Percentiles rank a stretch among this genome's conserved stretches.
These are phyloP conservation scores for Phaffomyces opuntiae DNA, from an alignment of 805 yeast species.

Conservation along the genomic window DNA sequence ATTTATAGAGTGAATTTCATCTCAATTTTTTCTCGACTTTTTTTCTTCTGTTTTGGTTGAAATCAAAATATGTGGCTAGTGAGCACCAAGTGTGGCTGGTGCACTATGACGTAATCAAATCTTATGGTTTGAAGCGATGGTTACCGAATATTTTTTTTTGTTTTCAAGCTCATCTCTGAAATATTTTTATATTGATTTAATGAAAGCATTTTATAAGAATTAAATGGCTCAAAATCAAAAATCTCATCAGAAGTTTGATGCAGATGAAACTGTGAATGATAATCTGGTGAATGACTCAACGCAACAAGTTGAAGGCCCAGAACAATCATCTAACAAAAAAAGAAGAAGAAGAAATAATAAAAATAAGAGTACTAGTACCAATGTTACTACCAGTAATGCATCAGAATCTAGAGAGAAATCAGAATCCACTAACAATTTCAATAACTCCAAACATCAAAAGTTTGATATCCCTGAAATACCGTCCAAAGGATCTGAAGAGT, in stretches of 20 bases:
- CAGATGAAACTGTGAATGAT: neutral
- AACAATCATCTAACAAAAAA: slow-evolving; percentile 5
- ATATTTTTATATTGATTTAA: neutral
- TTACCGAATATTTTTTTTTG: neutral
- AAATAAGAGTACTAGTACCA: neutral
- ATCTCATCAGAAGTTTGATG: slow-evolving; percentile 7
- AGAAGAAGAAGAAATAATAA: slow-evolving; percentile 15
- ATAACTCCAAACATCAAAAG: slow-evolving; percentile 3
- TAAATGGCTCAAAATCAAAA: slow-evolving; percentile 6
- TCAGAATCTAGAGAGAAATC: neutral
- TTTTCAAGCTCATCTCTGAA: neutral
- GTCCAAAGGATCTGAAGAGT: neutral
- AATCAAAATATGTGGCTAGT: slow-evolving; percentile 2
- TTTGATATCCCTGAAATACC: neutral
- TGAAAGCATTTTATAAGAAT: no score
- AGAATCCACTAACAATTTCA: neutral
- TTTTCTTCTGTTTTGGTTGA: neutral
- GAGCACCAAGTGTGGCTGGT: neutral
- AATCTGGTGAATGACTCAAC: no score
- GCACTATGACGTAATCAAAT: no score
- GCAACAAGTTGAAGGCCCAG: no score
- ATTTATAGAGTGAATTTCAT: neutral
- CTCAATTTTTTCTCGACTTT: neutral
- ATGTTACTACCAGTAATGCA: neutral
- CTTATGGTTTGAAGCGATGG: no score